A percentile compares a stretch with the other conserved stretches of the same genome.
These are phyloP conservation scores for Orbilia javanica DNA, from an alignment of 2,329 filamentous ascomycete species.

Conservation along the genomic window DNA sequence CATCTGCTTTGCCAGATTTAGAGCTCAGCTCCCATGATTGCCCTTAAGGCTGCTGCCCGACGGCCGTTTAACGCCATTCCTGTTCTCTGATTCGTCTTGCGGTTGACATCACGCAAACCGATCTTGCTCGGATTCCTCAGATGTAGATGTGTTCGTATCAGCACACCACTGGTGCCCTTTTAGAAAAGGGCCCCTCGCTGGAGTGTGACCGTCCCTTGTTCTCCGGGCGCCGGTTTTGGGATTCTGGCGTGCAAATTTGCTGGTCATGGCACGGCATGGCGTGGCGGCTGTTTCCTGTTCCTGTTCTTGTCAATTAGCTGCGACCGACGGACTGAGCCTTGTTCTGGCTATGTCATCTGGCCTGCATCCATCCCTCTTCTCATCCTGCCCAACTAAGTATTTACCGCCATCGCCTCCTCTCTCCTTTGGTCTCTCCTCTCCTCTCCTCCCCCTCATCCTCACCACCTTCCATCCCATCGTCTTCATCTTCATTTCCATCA, in stretches of 20 bases:
- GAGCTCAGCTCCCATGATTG: conserved; percentile 38
- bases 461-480: too few species aligned
- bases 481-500: too few species aligned
- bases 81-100: conserved; percentile 20
- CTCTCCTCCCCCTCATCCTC: not conserved
- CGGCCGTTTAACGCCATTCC: not conserved
- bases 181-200: not conserved
- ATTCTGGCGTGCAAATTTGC: not conserved
- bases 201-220: conserved; percentile 26
- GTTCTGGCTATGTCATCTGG: conserved; percentile 7
- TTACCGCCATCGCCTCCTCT: not conserved
- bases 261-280: not conserved
- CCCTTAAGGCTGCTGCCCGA: conserved; percentile 17
- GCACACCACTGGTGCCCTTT: conserved; percentile 10
- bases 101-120: conserved; percentile 32
- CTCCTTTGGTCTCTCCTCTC: not conserved
- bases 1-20: conserved; percentile 16
- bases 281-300: conserved; percentile 1
- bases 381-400: not conserved
- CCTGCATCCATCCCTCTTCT: not conserved
- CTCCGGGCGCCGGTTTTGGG: not conserved
- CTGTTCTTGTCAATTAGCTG: conserved; percentile 1
- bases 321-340: not conserved
- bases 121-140: not conserved
- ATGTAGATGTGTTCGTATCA: conserved; percentile 20